Base-by-base conservation (phyloP, 257 asterid genomes). In the Lycium barbarum region DNA sequence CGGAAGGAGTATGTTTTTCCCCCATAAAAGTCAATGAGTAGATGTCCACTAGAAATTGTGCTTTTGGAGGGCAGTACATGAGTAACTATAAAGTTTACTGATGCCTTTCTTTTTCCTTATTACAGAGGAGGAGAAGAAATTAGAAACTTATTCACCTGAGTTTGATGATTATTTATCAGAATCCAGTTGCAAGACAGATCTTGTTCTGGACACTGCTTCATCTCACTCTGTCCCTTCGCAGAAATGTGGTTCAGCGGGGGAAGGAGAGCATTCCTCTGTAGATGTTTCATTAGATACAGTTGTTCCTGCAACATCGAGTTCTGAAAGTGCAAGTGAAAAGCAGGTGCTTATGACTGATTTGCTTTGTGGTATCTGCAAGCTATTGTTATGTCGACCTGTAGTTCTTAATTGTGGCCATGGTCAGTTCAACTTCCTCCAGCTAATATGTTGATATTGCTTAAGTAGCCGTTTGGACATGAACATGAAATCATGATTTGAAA, bases 341-440 rank as follows among this genome's bases (percentile, higher is more conserved):
- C 88, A 54, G 78, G 82, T 87, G 86, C 88, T 83, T 81, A 35
- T 85, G 76, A 80, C 88, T 7, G 88, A 91, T 86, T 82, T 94
- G n/a, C 85, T 83, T 10, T 94, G 98, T 81, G 87, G 89, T 59
- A 83, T 89, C 63, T 94, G 98, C 95, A 88, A 87, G 86, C 91
- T 88, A 62, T 87, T 94, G 79, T 82, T 94, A 70, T 94, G 68
- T 76, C 88, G 87, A 70, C 97, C 98, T 15, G 79, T 93, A 40
- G 98, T 91, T 89, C 97, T 94, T 58, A 92, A 94, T 79, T 94
- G 98, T 84, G 98, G 98, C 72, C 95, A 94, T 65, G 97, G 98
- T 93, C 86, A 73, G 84, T 55, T 63, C 79, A 74, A 80, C 83
- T 10, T 61, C 47, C 47, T 82, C 18, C 72, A 43, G 20, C 55